Evolutionary conservation across 164 flowering plant species (phyloP), one percentile per base, ranked within the genome.

Genomic region (Warburgia ugandensis): DNA sequence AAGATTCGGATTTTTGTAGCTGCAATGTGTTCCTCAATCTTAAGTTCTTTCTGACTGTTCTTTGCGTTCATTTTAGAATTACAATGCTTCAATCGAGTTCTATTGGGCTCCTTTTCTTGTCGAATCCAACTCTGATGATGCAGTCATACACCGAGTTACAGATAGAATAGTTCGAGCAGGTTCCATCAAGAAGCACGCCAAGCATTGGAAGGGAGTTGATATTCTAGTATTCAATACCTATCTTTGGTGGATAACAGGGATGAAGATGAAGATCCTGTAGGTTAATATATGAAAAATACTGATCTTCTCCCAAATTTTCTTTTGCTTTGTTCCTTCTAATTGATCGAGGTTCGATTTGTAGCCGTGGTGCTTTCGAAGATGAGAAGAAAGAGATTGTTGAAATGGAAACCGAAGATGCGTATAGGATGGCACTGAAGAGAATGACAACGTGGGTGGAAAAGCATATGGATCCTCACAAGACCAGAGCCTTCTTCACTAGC

Each of bases 51-150:
- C n/a, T n/a, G n/a, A n/a, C 12, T 11, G 11, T 13, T 5, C n/a
- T 14, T 46, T 7, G 7, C 16, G 41, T 38, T 6, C 13, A 27
- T 44, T 21, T n/a, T 49, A 92, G 97, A 80, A 84, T 0, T 86
- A 86, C 61, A 94, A 86, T 72, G 95, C 99, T 0, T 79, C 92
- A 9, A 75, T 94, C 8, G 99, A 94, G 62, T 94, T 89, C 65
- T 94, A 84, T 48, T 94, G 99, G 97, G 97, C 97, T 3, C 97
- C 99, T 19, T 83, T 94, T 60, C 80, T 94, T 25, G 68, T 94
- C 2, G 95, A 94, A 71, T 94, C 99, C 4, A 84, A 84, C 55
- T 74, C 89, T 0, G 94, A 84, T 41, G 44, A 84, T 40, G 81
- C 94, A 2, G 64, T 75, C 11, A 39, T 74, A 8, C 94, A 84